Evolutionary conservation across 768 basidiomycete species (phyloP), one percentile per base, ranked within the genome.

Genomic region (Candolleomyces aberdarensis): DNA sequence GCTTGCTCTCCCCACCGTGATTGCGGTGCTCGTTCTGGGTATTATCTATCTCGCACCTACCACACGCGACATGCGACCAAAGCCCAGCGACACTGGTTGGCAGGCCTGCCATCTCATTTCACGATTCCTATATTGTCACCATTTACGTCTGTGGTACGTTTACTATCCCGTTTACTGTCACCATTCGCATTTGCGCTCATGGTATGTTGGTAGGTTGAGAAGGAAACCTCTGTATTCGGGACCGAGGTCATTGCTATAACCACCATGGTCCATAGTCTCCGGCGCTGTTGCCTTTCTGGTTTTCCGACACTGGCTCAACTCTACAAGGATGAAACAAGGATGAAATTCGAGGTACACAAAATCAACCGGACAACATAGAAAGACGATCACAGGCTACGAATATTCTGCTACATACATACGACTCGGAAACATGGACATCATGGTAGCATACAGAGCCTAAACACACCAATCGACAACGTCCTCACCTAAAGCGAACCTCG

Each of bases 61-160:
- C 65, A 71, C 59, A 65, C 69, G 8, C 71, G 65, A 32, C 69
- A 74, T 56, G 55, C 56, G 7, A 49, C 40, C 9, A 50, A 56
- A n/a, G 46, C 17, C 3, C 66, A 68, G 26, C 61, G 63, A 5
- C 69, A 71, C 64, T 73, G 75, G 72, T 65, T 68, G n/a, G 63
- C 63, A 3, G 66, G 70, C 46, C 65, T 74, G 5, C 74, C 86
- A 0, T 76, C 81, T 1, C 90, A 91, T 68, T 90, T 90, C 69
- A 91, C 89, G 0, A 87, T 92, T 22, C 89, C 90, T 4, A 85
- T 92, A 3, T 70, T 92, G 17, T 92, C 90, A 0, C 90, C 89
- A 0, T 92, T 91, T 65, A 83, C 88, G 2, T 90, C 88, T 10
- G 90, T 91, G 68, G 89, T 91, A 61, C 59, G 83, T 75, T 2